phyloP scores from a whole-genome alignment of 2,329 filamentous ascomycete species.

The Dendryphion nanum region DNA sequence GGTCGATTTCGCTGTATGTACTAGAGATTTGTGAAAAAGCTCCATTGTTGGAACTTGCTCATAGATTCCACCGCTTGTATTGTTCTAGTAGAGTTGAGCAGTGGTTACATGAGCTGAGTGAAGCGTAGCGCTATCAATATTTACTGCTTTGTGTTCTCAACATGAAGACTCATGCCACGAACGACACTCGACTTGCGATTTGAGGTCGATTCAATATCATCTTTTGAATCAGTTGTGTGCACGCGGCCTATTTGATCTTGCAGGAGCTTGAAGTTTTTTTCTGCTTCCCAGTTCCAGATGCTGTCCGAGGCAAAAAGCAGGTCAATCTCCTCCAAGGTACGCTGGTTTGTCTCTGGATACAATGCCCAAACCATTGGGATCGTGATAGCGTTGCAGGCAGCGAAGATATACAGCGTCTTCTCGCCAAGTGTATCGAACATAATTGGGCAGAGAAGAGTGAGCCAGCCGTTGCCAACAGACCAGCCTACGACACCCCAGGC shows the following conservation, averaged over 20 bases:
- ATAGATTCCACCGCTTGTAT: too few relatives aligned
- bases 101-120: too few relatives aligned
- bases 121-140: too few relatives aligned
- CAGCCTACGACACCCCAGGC: conserved; percentile 75
- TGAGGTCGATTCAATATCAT: not conserved
- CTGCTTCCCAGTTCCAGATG: conserved; percentile 62
- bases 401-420: conserved; percentile 74
- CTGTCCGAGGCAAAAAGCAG: conserved; percentile 66
- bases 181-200: not conserved
- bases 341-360: conserved; percentile 72
- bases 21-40: too few relatives aligned
- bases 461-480: conserved; percentile 72
- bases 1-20: too few relatives aligned
- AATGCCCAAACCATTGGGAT: conserved; percentile 72
- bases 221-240: not conserved
- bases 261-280: conserved; percentile 22
- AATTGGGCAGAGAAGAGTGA: conserved; percentile 42
- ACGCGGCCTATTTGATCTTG: not conserved
- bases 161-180: not conserved
- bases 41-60: too few relatives aligned
- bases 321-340: conserved; percentile 74
- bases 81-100: too few relatives aligned
- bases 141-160: not conserved
- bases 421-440: conserved; percentile 61
- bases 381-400: conserved; percentile 61